Evolutionary conservation across 1,284 basidiomycete species (phyloP).

Genomic region (Pseudomicrostroma phylloplanum): DNA sequence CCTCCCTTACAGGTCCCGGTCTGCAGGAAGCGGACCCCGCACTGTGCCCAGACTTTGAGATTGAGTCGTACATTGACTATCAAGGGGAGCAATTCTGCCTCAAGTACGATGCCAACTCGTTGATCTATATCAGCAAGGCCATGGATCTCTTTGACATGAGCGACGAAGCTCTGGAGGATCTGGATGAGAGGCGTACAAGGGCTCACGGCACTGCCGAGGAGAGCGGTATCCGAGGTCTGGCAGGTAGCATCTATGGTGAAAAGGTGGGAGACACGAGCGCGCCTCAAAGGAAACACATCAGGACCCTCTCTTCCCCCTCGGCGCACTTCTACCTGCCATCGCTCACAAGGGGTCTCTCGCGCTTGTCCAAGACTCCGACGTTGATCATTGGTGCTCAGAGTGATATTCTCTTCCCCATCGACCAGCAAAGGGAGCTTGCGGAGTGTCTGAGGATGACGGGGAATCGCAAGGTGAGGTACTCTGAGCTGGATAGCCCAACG

Average conservation of each 20-base stretch:
- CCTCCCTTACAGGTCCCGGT: background rate
- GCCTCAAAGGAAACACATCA: constrained; percentile 55
- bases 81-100: constrained; percentile 82
- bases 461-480: constrained; percentile 73
- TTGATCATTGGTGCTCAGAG: constrained; percentile 91
- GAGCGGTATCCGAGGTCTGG: constrained; percentile 37
- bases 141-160: constrained; percentile 99
- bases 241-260: constrained; percentile 29
- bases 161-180: constrained; percentile 64
- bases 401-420: constrained; percentile 93
- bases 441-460: constrained; percentile 86
- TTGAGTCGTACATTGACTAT: constrained; percentile 97
- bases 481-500: constrained; percentile 96
- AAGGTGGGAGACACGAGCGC: constrained; percentile 38
- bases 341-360: constrained; percentile 73
- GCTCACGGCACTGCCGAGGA: constrained; percentile 4
- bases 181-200: constrained; percentile 51
- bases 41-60: constrained; percentile 92
- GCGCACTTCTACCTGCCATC: constrained; percentile 66
- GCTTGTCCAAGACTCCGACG: constrained; percentile 70
- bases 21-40: constrained; percentile 47
- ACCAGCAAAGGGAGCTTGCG: constrained; percentile 90
- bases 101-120: constrained; percentile 97
- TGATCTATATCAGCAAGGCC: constrained; percentile 91
- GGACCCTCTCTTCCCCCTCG: constrained; percentile 55